Conservation (phyloP, 371 early-diverging fungal species). For the Mucor velutinosus region DNA sequence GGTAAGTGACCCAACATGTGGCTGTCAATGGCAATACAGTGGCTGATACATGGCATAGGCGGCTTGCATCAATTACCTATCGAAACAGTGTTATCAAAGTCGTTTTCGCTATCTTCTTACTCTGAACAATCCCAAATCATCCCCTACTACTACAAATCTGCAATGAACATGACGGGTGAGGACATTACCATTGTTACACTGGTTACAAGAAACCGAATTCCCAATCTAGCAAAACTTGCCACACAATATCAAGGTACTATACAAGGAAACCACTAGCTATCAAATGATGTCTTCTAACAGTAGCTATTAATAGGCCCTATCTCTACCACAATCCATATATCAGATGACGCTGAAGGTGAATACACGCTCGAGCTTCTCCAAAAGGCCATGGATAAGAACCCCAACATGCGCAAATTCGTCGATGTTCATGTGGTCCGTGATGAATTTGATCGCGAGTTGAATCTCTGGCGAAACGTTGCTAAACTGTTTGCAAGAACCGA, state of each 20-base stretch:
- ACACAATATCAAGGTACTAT: conserved; percentile 52
- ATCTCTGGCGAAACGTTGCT: conserved; percentile 67
- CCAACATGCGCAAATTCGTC: conserved; percentile 52
- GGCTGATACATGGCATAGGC: neutral
- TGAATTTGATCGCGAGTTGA: conserved; percentile 60
- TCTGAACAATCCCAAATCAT: conserved; percentile 55
- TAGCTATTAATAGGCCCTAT: conserved; percentile 48
- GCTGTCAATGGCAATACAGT: neutral
- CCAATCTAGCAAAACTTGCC: conserved; percentile 48
- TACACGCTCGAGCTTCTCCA: conserved; percentile 45
- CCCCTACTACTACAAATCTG: conserved; percentile 58
- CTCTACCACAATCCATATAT: conserved; percentile 61
- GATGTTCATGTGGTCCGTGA: conserved; percentile 64
- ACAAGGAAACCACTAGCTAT: neutral
- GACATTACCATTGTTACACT: conserved; percentile 62
- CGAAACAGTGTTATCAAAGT: conserved; percentile 27
- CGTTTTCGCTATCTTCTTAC: conserved; percentile 30
- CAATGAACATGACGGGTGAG: conserved; percentile 40
- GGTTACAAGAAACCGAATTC: conserved; percentile 56
- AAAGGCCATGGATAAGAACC: conserved; percentile 44
- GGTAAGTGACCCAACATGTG: conserved; percentile 11
- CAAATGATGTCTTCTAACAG: neutral
- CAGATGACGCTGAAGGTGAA: conserved; percentile 51
- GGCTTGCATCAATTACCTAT: conserved; percentile 28
- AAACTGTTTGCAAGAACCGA: conserved; percentile 62